Evolutionary conservation across 306 rosid genomes (phyloP), one percentile per base, ranked within the genome.

Genomic region (Ormosia emarginata): DNA sequence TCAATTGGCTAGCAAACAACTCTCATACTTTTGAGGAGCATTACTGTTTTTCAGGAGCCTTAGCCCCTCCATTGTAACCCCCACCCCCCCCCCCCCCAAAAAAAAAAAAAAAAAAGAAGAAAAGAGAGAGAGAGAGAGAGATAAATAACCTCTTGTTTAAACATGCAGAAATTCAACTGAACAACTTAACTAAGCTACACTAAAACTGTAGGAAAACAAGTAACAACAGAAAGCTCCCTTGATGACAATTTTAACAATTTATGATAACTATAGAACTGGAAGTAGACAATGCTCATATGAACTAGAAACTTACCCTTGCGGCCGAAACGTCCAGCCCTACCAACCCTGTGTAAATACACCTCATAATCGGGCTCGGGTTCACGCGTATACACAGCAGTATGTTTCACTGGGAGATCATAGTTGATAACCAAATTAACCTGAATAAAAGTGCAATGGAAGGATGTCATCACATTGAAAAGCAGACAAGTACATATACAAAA

Each of bases 321-420:
- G 52, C 98, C 98, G 68, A 94, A 94, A 47, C 97, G 94, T 62
- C 97, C 98, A 14, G 98, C 96, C 80, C 98, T 82, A 61, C 98
- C 98, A 75, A 94, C 89, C 77, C 98, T 86, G 64, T 94, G 97
- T 74, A 94, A 82, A 79, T 94, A 94, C 64, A 92, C 97, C 87
- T 94, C 97, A 65, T 41, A 92, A 67, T 94, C 96, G 7, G 98
- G 98, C 64, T 92, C 97, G 0, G 64, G 79, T 17, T 61, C 66
- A 6, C 29, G 82, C 55, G 74, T 41, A 7, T 79, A 67, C 24
- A 8, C 36, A 37, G 84, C 79, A 44, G 77, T 81, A 47, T 88
- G 33, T 73, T 94, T 92, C 64, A 86, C 39, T 1, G 98, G 98
- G 47, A 94, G 93, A 75, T 94, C 97, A 79, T 88, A 94, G 82